A percentile compares a stretch with the other conserved stretches of the same genome.
Conservation (phyloP, 73 alveolate species). For the Paramecium primaurelia region DNA sequence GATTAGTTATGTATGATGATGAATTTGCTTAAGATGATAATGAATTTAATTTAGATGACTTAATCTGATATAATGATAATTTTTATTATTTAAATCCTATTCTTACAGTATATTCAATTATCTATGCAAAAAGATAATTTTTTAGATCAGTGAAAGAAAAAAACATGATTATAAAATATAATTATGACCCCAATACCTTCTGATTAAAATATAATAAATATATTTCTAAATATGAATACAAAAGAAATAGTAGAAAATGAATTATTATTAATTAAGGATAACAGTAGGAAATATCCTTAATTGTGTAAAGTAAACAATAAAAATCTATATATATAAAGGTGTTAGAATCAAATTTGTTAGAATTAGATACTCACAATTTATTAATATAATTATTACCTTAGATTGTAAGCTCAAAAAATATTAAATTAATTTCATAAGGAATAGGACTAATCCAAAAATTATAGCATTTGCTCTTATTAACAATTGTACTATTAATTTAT, state of each 20-base stretch:
- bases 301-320: background rate
- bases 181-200: background rate
- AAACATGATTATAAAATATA: background rate
- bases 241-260: constrained; percentile 17
- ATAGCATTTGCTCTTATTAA: background rate
- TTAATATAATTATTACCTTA: background rate
- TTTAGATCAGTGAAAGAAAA: background rate
- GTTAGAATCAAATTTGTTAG: background rate
- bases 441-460: constrained; percentile 1
- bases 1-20: background rate
- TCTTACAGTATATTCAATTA: background rate
- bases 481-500: background rate
- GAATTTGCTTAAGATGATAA: background rate
- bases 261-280: background rate
- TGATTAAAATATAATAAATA: background rate
- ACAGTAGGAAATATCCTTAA: background rate
- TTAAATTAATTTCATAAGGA: background rate
- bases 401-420: background rate
- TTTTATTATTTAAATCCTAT: background rate
- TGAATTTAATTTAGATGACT: background rate
- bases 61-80: background rate
- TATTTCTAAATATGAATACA: background rate
- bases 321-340: background rate
- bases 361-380: background rate
- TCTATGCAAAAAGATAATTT: background rate